Evolutionary conservation across 78 protist species (phyloP), one percentile per base, ranked within the genome.

Genomic region (Guillardia theta): DNA sequence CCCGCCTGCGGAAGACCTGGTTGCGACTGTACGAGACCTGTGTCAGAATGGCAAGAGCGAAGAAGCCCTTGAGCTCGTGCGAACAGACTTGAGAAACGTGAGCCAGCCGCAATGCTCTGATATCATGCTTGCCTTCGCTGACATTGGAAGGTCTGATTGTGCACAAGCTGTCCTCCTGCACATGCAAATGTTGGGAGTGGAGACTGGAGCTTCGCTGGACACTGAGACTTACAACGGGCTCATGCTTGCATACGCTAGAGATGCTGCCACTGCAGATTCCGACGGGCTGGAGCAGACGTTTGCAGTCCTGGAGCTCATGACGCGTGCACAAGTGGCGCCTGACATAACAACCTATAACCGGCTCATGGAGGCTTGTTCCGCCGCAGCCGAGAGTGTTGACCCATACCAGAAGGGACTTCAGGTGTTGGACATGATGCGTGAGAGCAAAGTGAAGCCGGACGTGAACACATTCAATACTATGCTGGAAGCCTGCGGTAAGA

Each of bases 361-460:
- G 41, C 83, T 70, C 46, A 70, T 70, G 83, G 83, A 70, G 41
- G 83, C 83, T 15, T 70, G 83, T 43, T 70, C 83, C 27, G 41
- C 83, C 46, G 83, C 33, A 3, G 83, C 33, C 46, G 83, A 24
- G 83, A 12, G 36, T 12, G 41, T 70, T 15, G 83, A 70, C 41
- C 36, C 36, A 1, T 70, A 12, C 21, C 21, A 24, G 83, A 22
- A 24, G 83, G 83, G 83, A 0, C 83, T 70, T 43, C 9, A 70
- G 6, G 83, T 70, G 8, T 43, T 70, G 45, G 83, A 70, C 41
- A 33, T 10, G 45, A 70, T 70, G 83, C n/a, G 36, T 36, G 83
- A 70, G 83, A 10, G 22, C 83, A 70, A 70, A 6, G 46, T 24
- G n/a, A 6, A 3, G 41, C 83, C 83, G 70, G 83, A 70, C 83